phyloP scores from a whole-genome alignment of 257 asterid genomes.

The Ilex aquifolium region DNA sequence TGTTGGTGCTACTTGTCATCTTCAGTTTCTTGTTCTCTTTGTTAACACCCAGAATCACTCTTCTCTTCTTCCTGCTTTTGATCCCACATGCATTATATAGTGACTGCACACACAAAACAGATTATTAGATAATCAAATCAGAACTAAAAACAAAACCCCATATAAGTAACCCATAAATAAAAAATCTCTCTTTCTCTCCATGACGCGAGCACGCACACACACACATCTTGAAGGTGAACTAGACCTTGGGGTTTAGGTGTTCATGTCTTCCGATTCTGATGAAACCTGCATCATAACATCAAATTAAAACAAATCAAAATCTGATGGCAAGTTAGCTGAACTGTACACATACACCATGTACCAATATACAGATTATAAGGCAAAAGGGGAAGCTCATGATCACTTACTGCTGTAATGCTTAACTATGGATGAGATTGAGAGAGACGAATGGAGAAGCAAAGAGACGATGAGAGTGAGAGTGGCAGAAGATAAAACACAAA shows the following conservation, averaged over 20 bases:
- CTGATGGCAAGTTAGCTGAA: no score
- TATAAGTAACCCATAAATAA: not conserved
- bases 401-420: not conserved
- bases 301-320: not conserved
- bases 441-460: no score
- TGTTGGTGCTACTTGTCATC: conserved; percentile 5
- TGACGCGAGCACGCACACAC: no score
- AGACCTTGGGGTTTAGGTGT: conserved; percentile 36
- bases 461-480: no score
- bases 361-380: not conserved
- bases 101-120: conserved; percentile 27
- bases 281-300: not conserved
- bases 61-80: conserved; percentile 45
- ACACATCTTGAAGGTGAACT: not conserved
- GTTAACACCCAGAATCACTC: not conserved
- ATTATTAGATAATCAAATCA: not conserved
- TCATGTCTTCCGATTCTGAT: not conserved
- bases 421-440: no score
- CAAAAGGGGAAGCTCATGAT: not conserved
- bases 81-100: conserved; percentile 82
- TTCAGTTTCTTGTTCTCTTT: conserved; percentile 12
- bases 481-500: no score
- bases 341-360: no score
- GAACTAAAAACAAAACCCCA: no score
- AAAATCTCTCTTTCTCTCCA: no score